Conservation (phyloP, 2,329 filamentous ascomycete genomes). For the Byssothecium circinans region DNA sequence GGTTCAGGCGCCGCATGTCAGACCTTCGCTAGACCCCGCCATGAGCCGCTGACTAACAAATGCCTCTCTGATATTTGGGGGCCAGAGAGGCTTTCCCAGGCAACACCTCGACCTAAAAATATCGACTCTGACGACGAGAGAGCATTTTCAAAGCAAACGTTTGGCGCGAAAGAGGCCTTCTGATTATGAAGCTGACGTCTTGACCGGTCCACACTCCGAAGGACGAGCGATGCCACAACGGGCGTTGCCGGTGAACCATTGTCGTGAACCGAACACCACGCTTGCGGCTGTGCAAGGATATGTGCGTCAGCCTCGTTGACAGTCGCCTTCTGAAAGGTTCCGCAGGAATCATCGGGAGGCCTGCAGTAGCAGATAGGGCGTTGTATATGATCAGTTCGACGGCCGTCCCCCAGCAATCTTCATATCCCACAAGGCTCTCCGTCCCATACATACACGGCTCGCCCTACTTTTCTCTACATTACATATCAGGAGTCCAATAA, state of each 20-base stretch:
- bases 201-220: no score
- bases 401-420: slow-evolving; percentile 13
- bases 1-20: slow-evolving; percentile 4
- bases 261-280: no score
- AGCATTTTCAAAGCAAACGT: neutral
- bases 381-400: slow-evolving; percentile 25
- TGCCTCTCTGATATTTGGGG: slow-evolving; percentile 17
- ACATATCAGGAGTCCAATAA: neutral
- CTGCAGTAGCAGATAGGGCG: slow-evolving; percentile 23
- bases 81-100: slow-evolving; percentile 16
- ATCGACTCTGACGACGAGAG: slow-evolving; percentile 7
- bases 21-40: slow-evolving; percentile 8
- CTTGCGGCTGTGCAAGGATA: slow-evolving; percentile 26
- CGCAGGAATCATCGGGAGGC: slow-evolving; percentile 31
- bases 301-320: slow-evolving; percentile 8
- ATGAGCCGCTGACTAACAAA: slow-evolving; percentile 15
- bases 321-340: slow-evolving; percentile 10
- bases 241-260: slow-evolving; percentile 2
- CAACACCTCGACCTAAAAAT: neutral
- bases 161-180: neutral
- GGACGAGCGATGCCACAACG: no score
- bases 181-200: neutral
- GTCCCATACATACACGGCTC: slow-evolving; percentile 9
- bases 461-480: slow-evolving; percentile 6
- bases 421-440: slow-evolving; percentile 24